Evolutionary conservation across 768 basidiomycete species (phyloP).

Genomic region (Boletus tylopilopsis): DNA sequence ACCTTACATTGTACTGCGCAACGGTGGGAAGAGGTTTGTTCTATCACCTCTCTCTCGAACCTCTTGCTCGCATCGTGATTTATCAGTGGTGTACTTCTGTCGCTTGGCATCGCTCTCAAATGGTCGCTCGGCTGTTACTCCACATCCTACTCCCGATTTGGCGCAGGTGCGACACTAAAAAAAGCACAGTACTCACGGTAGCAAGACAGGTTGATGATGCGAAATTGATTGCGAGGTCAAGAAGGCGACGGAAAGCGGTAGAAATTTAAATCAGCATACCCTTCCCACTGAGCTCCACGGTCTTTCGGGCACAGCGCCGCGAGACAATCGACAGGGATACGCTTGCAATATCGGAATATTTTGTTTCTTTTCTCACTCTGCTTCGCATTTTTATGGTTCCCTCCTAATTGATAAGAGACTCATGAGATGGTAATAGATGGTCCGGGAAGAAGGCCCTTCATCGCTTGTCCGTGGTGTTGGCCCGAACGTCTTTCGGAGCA

Average conservation of each 20-base stretch:
- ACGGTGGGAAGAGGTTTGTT: constrained; percentile 4
- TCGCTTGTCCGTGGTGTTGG: constrained; percentile 73
- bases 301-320: not conserved
- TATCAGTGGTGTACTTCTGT: not conserved
- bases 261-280: not conserved
- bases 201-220: not conserved
- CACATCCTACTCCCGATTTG: too few species aligned
- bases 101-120: not conserved
- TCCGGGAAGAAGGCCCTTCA: constrained; percentile 77
- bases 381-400: not conserved
- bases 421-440: constrained; percentile 55
- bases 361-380: not conserved
- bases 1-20: not conserved
- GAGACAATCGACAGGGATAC: not conserved
- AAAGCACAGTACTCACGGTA: not conserved
- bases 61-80: not conserved
- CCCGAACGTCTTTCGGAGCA: constrained; percentile 82
- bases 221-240: not conserved
- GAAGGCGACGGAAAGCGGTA: too few species aligned
- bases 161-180: too few species aligned
- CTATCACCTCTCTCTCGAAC: not conserved
- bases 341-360: not conserved
- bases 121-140: too few species aligned
- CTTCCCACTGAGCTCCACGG: not conserved
- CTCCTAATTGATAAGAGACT: not conserved